Conservation (phyloP, 768 basidiomycete species). For the Panaeolus papilionaceus region DNA sequence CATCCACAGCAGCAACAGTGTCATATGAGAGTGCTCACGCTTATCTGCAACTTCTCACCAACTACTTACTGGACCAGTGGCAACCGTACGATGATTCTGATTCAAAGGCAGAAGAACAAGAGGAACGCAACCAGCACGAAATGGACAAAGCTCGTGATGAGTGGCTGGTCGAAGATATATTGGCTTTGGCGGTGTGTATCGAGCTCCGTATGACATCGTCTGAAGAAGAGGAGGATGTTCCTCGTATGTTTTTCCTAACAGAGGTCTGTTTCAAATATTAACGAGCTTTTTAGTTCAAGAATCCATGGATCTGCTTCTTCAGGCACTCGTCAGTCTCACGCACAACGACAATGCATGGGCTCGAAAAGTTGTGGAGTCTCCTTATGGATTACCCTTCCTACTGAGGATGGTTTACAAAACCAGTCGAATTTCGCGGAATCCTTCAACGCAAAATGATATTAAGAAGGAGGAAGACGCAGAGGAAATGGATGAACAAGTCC, state of each 20-base stretch:
- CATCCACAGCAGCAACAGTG: constrained; percentile 25
- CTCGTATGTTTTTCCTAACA: constrained; percentile 25
- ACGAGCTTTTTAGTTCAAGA: constrained; percentile 39
- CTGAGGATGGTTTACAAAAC: constrained; percentile 50
- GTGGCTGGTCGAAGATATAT: constrained; percentile 54
- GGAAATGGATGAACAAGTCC: constrained; percentile 24
- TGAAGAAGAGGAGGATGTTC: constrained; percentile 22
- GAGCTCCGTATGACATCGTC: constrained; percentile 37
- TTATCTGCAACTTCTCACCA: constrained; percentile 66
- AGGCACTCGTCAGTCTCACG: constrained; percentile 75
- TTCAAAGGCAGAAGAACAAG: constrained; percentile 19
- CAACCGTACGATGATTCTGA: constrained; percentile 20
- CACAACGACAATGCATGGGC: constrained; percentile 69
- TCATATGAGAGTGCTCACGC: constrained; percentile 54
- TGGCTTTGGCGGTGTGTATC: constrained; percentile 57
- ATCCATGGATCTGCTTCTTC: constrained; percentile 64
- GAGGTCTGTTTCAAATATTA: constrained; percentile 5
- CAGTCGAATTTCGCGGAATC: constrained; percentile 21
- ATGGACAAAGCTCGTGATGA: constrained; percentile 46
- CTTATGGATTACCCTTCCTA: constrained; percentile 51
- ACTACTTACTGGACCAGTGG: constrained; percentile 69
- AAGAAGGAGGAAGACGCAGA: constrained; percentile 28
- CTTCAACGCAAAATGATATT: constrained; percentile 21
- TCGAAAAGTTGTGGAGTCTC: constrained; percentile 51
- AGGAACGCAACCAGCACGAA: constrained; percentile 25